phyloP scores from a whole-genome alignment of 139 green algal genomes.

The Chlamydomonas sp. region DNA sequence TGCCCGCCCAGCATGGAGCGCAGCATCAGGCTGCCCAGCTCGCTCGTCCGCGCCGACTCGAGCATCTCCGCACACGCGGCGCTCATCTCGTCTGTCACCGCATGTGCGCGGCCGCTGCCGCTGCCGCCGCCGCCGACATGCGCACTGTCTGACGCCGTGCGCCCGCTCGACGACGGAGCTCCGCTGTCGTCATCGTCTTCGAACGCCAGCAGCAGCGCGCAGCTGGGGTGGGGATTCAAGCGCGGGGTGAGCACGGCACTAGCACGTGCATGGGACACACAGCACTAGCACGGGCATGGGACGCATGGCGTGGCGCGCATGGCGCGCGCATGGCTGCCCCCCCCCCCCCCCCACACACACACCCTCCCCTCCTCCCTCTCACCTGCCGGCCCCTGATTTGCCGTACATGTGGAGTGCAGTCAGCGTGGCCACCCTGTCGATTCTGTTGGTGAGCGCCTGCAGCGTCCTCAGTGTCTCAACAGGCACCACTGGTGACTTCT shows the following conservation, averaged over 20 bases:
- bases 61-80: neutral
- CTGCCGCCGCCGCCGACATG: too few species aligned
- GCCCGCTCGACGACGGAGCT: neutral
- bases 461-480: neutral
- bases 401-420: neutral
- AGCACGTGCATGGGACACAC: too few species aligned
- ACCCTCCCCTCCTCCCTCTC: too few species aligned
- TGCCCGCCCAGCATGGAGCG: neutral
- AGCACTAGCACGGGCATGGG: too few species aligned
- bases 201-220: constrained; percentile 2
- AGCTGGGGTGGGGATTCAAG: too few species aligned
- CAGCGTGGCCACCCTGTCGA: constrained; percentile 1
- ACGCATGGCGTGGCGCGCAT: too few species aligned
- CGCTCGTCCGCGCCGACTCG: neutral
- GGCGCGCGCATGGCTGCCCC: too few species aligned
- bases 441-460: neutral
- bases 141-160: neutral
- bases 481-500: neutral
- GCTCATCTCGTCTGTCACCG: too few species aligned
- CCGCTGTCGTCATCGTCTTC: neutral
- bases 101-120: too few species aligned
- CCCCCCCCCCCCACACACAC: too few species aligned
- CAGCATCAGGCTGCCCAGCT: neutral
- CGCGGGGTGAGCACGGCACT: too few species aligned
- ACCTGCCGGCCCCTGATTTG: neutral